phyloP scores from a whole-genome alignment of 2,329 filamentous ascomycete species.

The Aureobasidium sp. region DNA sequence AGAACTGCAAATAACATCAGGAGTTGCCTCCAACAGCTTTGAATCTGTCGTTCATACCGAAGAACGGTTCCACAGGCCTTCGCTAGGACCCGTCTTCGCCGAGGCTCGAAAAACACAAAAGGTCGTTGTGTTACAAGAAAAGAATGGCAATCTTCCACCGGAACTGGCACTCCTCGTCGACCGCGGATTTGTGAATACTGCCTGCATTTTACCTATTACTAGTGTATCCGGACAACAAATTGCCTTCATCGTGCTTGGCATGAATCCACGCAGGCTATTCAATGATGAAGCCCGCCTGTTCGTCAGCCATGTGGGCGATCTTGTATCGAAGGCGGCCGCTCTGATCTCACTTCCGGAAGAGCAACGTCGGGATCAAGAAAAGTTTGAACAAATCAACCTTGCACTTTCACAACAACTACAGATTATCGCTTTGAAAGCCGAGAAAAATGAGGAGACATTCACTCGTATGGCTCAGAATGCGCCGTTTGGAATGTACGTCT shows the following conservation, averaged over 20 bases:
- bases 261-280: slow-evolving; percentile 34
- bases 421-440: slow-evolving; percentile 27
- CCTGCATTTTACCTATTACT: slow-evolving; percentile 19
- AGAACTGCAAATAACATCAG: slow-evolving; percentile 19
- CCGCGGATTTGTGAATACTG: slow-evolving; percentile 15
- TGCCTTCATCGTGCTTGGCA: slow-evolving; percentile 35
- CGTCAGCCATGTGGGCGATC: slow-evolving; percentile 30
- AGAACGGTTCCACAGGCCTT: neutral
- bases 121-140: slow-evolving; percentile 2
- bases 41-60: slow-evolving; percentile 16
- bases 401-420: slow-evolving; percentile 33
- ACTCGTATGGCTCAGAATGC: slow-evolving; percentile 35
- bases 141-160: slow-evolving; percentile 8
- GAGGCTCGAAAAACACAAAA: slow-evolving; percentile 14
- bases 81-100: slow-evolving; percentile 10
- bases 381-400: slow-evolving; percentile 31
- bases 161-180: slow-evolving; percentile 13
- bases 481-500: slow-evolving; percentile 36
- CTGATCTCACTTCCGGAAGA: slow-evolving; percentile 25
- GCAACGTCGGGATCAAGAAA: slow-evolving; percentile 26
- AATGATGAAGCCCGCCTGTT: slow-evolving; percentile 35
- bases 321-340: slow-evolving; percentile 34
- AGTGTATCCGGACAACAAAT: slow-evolving; percentile 30
- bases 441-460: slow-evolving; percentile 34
- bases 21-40: neutral